Evolutionary conservation across 164 flowering plant genomes (phyloP).

Genomic region (Aristolochia californica): DNA sequence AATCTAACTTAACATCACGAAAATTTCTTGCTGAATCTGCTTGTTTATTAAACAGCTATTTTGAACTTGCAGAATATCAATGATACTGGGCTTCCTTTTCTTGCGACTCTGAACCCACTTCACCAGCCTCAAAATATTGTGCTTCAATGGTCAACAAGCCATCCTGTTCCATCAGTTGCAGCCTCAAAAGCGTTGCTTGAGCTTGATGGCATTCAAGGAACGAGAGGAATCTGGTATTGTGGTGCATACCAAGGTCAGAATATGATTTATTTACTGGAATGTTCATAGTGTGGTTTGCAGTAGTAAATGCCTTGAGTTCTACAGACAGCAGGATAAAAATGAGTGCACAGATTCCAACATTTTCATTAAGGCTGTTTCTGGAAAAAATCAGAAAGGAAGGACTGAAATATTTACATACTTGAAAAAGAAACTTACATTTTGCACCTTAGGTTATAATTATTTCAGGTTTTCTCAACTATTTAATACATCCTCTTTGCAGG

Average conservation of each 20-base stretch:
- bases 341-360: neutral
- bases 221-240: constrained; percentile 85
- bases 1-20: too few relatives aligned
- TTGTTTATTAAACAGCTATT: neutral
- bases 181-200: constrained; percentile 70
- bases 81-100: constrained; percentile 46
- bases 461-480: neutral
- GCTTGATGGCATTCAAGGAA: constrained; percentile 68
- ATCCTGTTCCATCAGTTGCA: constrained; percentile 87
- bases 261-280: neutral
- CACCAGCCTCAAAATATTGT: constrained; percentile 42
- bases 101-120: constrained; percentile 79
- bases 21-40: too few relatives aligned
- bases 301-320: neutral
- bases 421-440: too few relatives aligned
- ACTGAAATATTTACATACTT: too few relatives aligned
- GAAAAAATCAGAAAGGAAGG: constrained; percentile 53
- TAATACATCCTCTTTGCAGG: constrained; percentile 30
- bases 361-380: neutral
- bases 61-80: constrained; percentile 50
- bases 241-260: constrained; percentile 89
- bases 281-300: neutral
- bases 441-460: too few relatives aligned
- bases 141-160: constrained; percentile 78
- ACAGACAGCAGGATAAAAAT: too few relatives aligned